Base-by-base conservation (phyloP, 129 eudicot species). In the Ambrosia artemisiifolia region DNA sequence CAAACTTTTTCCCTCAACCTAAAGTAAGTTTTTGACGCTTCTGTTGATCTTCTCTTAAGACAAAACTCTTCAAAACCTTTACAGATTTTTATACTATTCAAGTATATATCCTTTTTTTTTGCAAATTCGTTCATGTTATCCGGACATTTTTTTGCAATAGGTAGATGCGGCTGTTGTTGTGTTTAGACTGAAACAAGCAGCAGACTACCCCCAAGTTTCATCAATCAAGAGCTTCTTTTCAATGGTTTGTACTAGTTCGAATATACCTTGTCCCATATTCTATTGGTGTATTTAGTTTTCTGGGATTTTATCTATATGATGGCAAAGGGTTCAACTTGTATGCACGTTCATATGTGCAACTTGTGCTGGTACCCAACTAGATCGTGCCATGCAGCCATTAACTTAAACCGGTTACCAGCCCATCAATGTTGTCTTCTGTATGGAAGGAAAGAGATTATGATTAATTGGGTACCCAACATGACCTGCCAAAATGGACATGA, bases 101-200 rank as follows among this genome's bases (percentile, higher is more conserved):
- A 60, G 14, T 6, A 17, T 12, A 18, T 38, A 55, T 18, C 32
- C 5, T 1, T 19, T 11, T 44, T 76, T 18, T 63, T 54, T 38
- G 11, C 46, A 19, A 34, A 63, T 48, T 0, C 16, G 12, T 65
- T 73, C 51, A 75, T 80, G 51, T 33, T 75, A 44, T 56, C 49
- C n/a, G 5, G 47, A 12, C 14, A 34, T 44, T 44, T 1, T 57
- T 32, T 74, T 54, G 82, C 11, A 79, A 59, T 74, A 95, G 99
- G 99, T 95, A 49, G 97, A 95, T 83, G 99, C 96, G 75, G 98
- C 98, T 35, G 86, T 90, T 63, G 97, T 86, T 43, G 75, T 86
- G 17, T 94, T 92, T 71, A 87, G 66, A 70, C 81, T 92, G 72
- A 92, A 92, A 85, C 81, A 81, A 79, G 61, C 74, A 48, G 80